A percentile compares a stretch with the other conserved stretches of the same genome.
Conservation (phyloP, 345 rosid species). For the Combretum micranthum region DNA sequence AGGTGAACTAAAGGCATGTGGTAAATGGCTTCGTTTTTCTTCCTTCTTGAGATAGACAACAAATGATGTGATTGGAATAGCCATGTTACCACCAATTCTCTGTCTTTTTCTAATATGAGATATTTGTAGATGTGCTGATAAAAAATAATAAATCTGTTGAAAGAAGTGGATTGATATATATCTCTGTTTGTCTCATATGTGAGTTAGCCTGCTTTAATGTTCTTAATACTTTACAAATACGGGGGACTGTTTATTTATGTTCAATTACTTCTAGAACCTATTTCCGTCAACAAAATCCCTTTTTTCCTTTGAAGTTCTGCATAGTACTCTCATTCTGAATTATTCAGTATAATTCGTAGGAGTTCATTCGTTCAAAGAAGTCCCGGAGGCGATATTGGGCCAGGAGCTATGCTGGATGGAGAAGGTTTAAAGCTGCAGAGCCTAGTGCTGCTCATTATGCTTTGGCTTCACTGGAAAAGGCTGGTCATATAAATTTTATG, state of each 20-base stretch:
- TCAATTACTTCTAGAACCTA: not conserved
- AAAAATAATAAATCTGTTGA: too few species aligned
- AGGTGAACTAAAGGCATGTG: conserved; percentile 78
- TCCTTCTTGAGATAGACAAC: too few species aligned
- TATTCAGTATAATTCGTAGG: conserved; percentile 24
- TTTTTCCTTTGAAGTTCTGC: too few species aligned
- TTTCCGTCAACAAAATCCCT: not conserved
- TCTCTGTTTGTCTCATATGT: too few species aligned
- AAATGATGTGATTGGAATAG: too few species aligned
- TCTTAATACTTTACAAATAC: too few species aligned
- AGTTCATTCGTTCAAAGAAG: conserved; percentile 57
- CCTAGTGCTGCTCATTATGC: conserved; percentile 72
- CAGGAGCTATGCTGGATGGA: conserved; percentile 98
- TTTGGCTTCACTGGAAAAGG: conserved; percentile 74
- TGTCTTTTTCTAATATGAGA: too few species aligned
- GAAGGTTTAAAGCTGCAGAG: conserved; percentile 65
- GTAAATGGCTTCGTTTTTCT: conserved; percentile 12
- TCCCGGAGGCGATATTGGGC: conserved; percentile 91
- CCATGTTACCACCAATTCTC: too few species aligned
- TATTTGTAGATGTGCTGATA: too few species aligned
- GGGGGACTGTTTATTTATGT: too few species aligned
- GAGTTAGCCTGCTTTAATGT: too few species aligned
- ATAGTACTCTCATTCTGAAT: not conserved
- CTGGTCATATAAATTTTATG: conserved; percentile 58
- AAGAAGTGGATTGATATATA: too few species aligned